Conservation (phyloP, 2,329 filamentous ascomycete species). For the Phialemonium atrogriseum region DNA sequence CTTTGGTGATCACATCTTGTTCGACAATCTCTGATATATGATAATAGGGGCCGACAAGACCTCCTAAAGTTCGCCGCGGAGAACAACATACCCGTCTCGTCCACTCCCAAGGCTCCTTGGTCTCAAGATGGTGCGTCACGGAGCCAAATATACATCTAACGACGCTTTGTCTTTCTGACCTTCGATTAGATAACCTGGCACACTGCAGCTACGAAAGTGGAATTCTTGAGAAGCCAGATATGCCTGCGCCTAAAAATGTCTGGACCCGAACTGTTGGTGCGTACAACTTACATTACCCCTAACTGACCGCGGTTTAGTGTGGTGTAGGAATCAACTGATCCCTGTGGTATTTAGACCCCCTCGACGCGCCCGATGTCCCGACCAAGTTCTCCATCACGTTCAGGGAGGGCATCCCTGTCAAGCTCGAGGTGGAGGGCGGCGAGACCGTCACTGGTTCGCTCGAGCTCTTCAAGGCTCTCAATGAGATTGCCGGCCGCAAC, state of each 20-base stretch:
- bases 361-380: constrained; percentile 54
- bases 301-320: background rate
- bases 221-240: constrained; percentile 52
- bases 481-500: constrained; percentile 54
- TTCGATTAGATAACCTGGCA: constrained; percentile 1
- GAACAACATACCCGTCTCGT: constrained; percentile 62
- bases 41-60: constrained; percentile 51
- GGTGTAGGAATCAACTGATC: constrained; percentile 3
- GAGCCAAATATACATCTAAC: background rate
- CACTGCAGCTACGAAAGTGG: constrained; percentile 23
- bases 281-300: constrained; percentile 6
- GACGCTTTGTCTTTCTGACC: background rate
- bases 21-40: constrained; percentile 5
- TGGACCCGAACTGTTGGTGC: constrained; percentile 52
- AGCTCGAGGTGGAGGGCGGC: constrained; percentile 46
- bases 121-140: constrained; percentile 33
- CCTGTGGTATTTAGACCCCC: constrained; percentile 37
- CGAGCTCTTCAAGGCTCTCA: constrained; percentile 56
- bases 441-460: constrained; percentile 54
- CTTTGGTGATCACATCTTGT: too few relatives aligned
- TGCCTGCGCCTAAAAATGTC: constrained; percentile 58
- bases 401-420: constrained; percentile 58
- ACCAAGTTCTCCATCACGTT: constrained; percentile 59
- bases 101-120: constrained; percentile 61
- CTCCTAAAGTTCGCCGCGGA: constrained; percentile 63